Conservation (phyloP, 1,139 yeast genomes). For the Hyphopichia burtonii region DNA sequence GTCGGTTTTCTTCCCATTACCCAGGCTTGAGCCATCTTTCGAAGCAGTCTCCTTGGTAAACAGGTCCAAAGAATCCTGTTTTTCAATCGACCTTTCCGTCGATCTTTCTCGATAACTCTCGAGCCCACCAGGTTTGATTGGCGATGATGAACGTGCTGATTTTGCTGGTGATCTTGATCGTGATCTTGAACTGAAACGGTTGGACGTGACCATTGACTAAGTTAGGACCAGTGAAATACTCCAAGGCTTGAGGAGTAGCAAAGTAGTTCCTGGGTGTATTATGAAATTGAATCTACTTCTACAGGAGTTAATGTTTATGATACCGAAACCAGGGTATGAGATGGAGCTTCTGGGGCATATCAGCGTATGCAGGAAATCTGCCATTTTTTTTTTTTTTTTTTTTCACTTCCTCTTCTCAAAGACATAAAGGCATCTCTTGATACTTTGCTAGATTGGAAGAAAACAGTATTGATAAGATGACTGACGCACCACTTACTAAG, state of each 20-base stretch:
- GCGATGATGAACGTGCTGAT: conserved; percentile 6
- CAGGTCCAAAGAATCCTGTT: conserved; percentile 14
- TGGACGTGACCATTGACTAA: conserved; percentile 1
- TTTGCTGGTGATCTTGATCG: conserved; percentile 22
- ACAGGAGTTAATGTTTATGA: no score
- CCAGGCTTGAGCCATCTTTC: conserved; percentile 15
- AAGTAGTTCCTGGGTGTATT: no score
- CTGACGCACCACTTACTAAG: conserved; percentile 48
- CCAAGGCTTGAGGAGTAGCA: no score
- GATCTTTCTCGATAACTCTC: conserved; percentile 10
- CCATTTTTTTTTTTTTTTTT: conserved; percentile 1
- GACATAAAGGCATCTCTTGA: background rate
- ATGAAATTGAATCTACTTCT: no score
- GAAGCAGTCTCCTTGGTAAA: conserved; percentile 15
- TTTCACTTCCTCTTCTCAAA: background rate
- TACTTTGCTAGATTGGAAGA: no score
- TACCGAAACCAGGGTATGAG: no score
- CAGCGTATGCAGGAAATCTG: background rate
- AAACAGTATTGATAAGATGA: background rate
- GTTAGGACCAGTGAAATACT: background rate
- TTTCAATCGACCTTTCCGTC: conserved; percentile 10
- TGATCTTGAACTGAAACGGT: conserved; percentile 12
- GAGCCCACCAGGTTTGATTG: background rate
- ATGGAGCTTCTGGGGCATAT: background rate
- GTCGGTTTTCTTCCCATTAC: background rate